These are phyloP conservation scores for Postia placenta DNA, from an alignment of 768 basidiomycete genomes.

Conservation along the genomic window DNA sequence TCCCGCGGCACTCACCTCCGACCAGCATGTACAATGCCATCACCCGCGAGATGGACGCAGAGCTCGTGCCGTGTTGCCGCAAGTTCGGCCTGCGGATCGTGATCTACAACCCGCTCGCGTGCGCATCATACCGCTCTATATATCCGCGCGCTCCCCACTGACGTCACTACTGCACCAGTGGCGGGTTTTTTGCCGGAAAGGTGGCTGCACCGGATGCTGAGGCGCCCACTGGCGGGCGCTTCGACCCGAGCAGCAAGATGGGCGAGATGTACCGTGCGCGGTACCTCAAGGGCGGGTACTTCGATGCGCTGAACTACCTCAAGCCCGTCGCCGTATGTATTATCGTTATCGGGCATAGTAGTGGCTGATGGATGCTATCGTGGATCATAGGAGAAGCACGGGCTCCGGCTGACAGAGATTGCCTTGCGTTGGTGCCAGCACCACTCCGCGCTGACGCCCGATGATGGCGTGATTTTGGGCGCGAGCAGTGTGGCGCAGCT, in stretches of 20 bases:
- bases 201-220: conserved; percentile 30
- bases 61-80: conserved; percentile 50
- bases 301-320: conserved; percentile 36
- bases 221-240: conserved; percentile 33
- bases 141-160: not conserved
- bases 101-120: conserved; percentile 52
- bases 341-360: no score
- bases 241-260: conserved; percentile 30
- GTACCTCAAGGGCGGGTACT: conserved; percentile 37
- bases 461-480: conserved; percentile 44
- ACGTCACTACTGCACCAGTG: conserved; percentile 20
- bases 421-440: conserved; percentile 60
- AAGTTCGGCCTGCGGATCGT: conserved; percentile 54
- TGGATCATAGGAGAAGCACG: conserved; percentile 38
- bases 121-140: conserved; percentile 7
- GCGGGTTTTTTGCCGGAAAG: conserved; percentile 55
- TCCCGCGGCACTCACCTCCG: not conserved
- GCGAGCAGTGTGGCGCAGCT: conserved; percentile 41
- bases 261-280: conserved; percentile 41
- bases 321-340: conserved; percentile 34
- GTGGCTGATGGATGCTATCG: not conserved
- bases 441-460: conserved; percentile 38
- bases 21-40: conserved; percentile 42
- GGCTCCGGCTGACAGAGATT: conserved; percentile 44
- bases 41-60: conserved; percentile 40